A percentile compares a stretch with the other conserved stretches of the same genome.
Evolutionary conservation across 2,329 filamentous ascomycete genomes (phyloP).

Genomic region (Colletotrichum sp.): DNA sequence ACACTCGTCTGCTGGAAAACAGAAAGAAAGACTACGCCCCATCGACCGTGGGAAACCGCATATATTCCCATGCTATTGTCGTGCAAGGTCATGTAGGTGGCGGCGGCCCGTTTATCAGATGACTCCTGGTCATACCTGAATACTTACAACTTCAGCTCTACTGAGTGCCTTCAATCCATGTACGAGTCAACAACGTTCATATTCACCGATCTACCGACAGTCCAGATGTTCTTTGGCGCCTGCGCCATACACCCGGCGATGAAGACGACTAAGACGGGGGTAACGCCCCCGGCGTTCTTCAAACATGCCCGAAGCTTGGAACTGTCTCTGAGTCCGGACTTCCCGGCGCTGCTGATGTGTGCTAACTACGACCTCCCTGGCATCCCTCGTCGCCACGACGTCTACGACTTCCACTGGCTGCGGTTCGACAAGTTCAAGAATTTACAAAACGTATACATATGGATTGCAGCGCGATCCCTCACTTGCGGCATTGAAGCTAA

Average conservation of each 20-base stretch:
- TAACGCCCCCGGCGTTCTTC: background rate
- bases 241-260: background rate
- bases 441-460: background rate
- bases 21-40: accelerated
- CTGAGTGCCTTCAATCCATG: background rate
- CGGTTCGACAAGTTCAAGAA: background rate
- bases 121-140: background rate
- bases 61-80: slow-evolving; percentile 4
- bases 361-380: background rate
- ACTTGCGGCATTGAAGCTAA: background rate
- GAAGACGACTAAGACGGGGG: background rate
- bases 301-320: background rate
- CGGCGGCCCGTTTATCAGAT: too few species aligned
- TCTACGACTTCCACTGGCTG: slow-evolving; percentile 7
- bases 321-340: background rate
- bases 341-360: background rate
- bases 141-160: background rate
- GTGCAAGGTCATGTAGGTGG: slow-evolving; percentile 1
- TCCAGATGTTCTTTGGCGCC: background rate
- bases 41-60: background rate
- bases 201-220: background rate
- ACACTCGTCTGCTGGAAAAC: background rate
- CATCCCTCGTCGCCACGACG: background rate
- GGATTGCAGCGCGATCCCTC: background rate
- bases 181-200: slow-evolving; percentile 8